Evolutionary conservation across 1,284 basidiomycete genomes (phyloP), one percentile per base, ranked within the genome.

Genomic region (Hemileia vastatrix): DNA sequence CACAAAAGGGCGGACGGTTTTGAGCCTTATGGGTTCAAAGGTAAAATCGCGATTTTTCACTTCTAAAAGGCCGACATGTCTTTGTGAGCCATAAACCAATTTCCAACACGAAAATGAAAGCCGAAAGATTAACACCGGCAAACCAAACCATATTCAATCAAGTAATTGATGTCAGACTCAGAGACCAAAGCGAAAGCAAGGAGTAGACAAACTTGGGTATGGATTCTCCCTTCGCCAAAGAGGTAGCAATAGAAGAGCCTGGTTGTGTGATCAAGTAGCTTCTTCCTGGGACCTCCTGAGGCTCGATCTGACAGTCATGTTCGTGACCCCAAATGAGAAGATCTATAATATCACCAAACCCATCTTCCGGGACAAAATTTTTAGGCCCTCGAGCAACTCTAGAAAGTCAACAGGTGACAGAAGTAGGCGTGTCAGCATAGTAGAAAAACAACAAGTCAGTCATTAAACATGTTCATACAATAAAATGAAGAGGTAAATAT

Each of bases 291-390:
- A 99, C 92, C 1, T 84, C 81, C 72, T 96, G 90, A 0, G 94
- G 94, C 1, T 83, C 79, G 64, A 97, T 91, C 24, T 90, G 83
- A 74, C 93, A 96, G 76, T 98, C 94, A 74, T 99, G 95, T 76
- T 99, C 95, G 74, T 99, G 95, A 1, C 95, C 94, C 94, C 94
- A 98, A 0, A 98, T 81, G 6, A 99, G 89, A 3, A 98, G 81
- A 72, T 95, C 85, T 63, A 97, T 82, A 69, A 86, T 89, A 72
- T 98, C 90, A 73, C 97, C 94, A 71, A 98, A 98, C 83, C 95
- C 89, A 64, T 88, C 87, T 73, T 98, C 95, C 2, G 93, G 92
- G 0, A 97, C 92, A 23, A 82, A 88, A 68, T 91, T 87, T 73
- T 95, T 90, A 2, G 90, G 89, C 0, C 90, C 90, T 74, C 93